These are phyloP conservation scores for Strobilomyces dryophilus DNA, from an alignment of 768 basidiomycete genomes.

Conservation along the genomic window DNA sequence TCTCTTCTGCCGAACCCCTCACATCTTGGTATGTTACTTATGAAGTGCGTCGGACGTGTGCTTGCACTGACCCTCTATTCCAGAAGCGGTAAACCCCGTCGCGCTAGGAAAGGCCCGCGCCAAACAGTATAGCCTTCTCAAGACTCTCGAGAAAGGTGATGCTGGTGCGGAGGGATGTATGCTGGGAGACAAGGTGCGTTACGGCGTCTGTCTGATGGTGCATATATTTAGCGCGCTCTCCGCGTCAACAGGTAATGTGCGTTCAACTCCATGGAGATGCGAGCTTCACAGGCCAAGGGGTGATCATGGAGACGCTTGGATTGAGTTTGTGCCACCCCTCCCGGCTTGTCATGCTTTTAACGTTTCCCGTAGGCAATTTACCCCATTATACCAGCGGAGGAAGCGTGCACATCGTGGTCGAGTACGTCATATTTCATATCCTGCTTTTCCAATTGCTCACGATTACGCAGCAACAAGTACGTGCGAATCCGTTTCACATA, in stretches of 20 bases:
- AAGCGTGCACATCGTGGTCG: conserved; percentile 86
- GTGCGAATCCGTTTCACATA: conserved; percentile 4
- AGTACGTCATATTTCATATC: conserved; percentile 46
- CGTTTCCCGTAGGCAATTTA: conserved; percentile 56
- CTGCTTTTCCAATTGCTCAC: not conserved
- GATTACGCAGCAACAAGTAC: conserved; percentile 53
- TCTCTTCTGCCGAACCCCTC: conserved; percentile 80
- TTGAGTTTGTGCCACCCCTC: conserved; percentile 50
- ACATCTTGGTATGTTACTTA: conserved; percentile 48
- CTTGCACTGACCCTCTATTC: not conserved
- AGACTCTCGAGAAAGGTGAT: conserved; percentile 43
- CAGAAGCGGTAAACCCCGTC: conserved; percentile 86
- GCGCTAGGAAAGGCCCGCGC: conserved; percentile 88
- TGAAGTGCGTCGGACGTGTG: too few relatives aligned
- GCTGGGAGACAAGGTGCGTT: conserved; percentile 30
- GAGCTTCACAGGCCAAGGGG: conserved; percentile 86
- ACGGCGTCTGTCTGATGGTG: not conserved
- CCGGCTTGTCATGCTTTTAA: not conserved
- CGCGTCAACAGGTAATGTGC: conserved; percentile 67
- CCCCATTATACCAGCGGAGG: conserved; percentile 92
- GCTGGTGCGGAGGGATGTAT: conserved; percentile 22
- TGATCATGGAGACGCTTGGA: conserved; percentile 85
- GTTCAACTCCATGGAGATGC: conserved; percentile 92
- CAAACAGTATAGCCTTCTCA: conserved; percentile 81
- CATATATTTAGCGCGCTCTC: conserved; percentile 9